Base-by-base conservation (phyloP, 257 asterid genomes). In the Lycium barbarum region DNA sequence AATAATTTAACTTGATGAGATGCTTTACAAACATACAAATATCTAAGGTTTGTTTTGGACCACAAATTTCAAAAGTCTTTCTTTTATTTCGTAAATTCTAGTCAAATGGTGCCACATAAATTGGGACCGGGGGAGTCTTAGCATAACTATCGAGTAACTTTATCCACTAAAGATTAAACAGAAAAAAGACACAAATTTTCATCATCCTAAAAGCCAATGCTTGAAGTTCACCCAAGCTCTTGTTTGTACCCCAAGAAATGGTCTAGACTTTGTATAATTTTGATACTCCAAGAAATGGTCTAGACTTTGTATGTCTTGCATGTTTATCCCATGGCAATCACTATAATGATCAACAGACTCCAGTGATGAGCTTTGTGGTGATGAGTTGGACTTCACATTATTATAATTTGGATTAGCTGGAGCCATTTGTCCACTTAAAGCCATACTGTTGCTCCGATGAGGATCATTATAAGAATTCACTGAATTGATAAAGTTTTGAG, bases 401-500 rank as follows among this genome's bases (percentile, higher is more conserved):
- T 72, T 84, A 40, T 87, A 59, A 76, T 49, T 76, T 76, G 65
- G 26, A 76, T 74, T 78, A 53, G 49, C 49, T 78, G 63, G 65
- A 53, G 63, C 49, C 81, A 51, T 76, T 76, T 49, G 22, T 51
- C 82, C 82, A 76, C 62, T 76, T 47, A 35, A 47, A 6, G 45
- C 45, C 47, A 53, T 26, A 49, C 22, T 40, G 22, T 11, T 20
- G 40, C 57, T 78, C 82, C 65, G 53, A 26, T 78, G 47, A 53
- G 63, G 65, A 78, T 2, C 5, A 40, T 53, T 78, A 78, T 12
- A 88, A 12, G 66, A 66, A n/a, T 40, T 40, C 45, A 40, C 45
- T 40, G 96, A 86, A 45, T 26, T 51, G 8, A 76, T 14, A 22
- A 90, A 80, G 79, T 36, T 91, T 80, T 94, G 99, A 7, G 94